Evolutionary conservation across 768 basidiomycete species (phyloP).

Genomic region (Rhodosporidiobolus odoratus): DNA sequence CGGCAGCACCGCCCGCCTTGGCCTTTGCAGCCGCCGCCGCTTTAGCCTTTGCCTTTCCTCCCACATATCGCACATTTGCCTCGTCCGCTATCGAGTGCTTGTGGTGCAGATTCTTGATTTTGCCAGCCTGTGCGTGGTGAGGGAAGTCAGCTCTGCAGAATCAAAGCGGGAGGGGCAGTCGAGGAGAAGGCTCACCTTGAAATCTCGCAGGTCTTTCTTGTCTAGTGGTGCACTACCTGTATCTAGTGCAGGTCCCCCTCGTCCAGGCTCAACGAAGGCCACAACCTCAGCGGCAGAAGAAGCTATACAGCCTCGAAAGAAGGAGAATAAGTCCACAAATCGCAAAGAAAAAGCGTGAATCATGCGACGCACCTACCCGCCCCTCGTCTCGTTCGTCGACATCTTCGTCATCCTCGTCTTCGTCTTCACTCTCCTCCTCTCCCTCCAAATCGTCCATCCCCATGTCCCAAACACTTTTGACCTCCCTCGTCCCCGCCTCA

Average conservation of each 20-base stretch:
- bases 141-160: neutral
- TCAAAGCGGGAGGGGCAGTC: no score
- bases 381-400: neutral
- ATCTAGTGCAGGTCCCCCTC: neutral
- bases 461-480: slow-evolving; percentile 37
- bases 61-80: slow-evolving; percentile 20
- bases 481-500: neutral
- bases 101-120: slow-evolving; percentile 26
- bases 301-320: no score
- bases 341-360: neutral
- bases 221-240: neutral
- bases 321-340: neutral
- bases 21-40: neutral
- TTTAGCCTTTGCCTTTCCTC: slow-evolving; percentile 6
- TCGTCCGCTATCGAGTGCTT: slow-evolving; percentile 27
- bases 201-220: slow-evolving; percentile 26
- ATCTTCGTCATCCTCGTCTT: slow-evolving; percentile 4
- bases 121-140: slow-evolving; percentile 8
- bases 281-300: slow-evolving; percentile 6
- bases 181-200: slow-evolving; percentile 13
- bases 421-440: slow-evolving; percentile 22
- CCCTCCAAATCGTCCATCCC: slow-evolving; percentile 29
- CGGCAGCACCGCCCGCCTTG: neutral
- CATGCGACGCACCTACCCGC: neutral
- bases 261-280: slow-evolving; percentile 27